Conservation (phyloP, 1,284 basidiomycete genomes). For the Phlebopus sp. region DNA sequence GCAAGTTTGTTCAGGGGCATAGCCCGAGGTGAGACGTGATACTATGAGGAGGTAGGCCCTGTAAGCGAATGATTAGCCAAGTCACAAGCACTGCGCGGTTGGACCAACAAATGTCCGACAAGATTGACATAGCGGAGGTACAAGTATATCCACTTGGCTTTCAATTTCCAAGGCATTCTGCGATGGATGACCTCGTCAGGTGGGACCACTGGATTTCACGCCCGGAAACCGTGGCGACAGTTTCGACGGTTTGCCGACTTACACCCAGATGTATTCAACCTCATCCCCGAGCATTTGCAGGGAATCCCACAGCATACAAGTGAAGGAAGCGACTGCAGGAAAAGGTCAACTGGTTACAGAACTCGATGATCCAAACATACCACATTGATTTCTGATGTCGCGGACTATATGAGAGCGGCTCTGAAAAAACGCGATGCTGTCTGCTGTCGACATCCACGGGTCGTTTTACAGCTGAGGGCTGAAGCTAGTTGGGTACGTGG, state of each 20-base stretch:
- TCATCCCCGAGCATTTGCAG: conserved; percentile 1
- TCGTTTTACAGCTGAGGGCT: too few relatives aligned
- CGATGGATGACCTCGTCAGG: background rate
- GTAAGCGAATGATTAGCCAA: background rate
- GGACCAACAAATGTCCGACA: conserved; percentile 2
- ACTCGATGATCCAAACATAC: background rate
- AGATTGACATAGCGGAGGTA: conserved; percentile 8
- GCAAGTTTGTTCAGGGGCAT: conserved; percentile 1
- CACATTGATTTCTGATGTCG: background rate
- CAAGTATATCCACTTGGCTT: conserved; percentile 8
- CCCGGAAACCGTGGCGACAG: too few relatives aligned
- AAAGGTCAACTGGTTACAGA: background rate
- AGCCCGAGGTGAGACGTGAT: conserved; percentile 3
- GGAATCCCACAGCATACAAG: conserved; percentile 4
- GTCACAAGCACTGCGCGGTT: background rate
- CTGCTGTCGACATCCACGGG: background rate
- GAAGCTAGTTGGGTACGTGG: too few relatives aligned
- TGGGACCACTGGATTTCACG: too few relatives aligned
- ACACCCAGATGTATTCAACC: conserved; percentile 9
- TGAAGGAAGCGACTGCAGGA: conserved; percentile 4
- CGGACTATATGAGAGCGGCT: background rate
- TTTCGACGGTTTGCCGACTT: background rate
- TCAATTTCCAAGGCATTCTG: conserved; percentile 3
- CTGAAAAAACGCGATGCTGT: background rate
- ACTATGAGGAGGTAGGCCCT: conserved; percentile 5